These are phyloP conservation scores for Blastocystis sp. DNA, from an alignment of 352 stramenopile genomes.

Conservation along the genomic window DNA sequence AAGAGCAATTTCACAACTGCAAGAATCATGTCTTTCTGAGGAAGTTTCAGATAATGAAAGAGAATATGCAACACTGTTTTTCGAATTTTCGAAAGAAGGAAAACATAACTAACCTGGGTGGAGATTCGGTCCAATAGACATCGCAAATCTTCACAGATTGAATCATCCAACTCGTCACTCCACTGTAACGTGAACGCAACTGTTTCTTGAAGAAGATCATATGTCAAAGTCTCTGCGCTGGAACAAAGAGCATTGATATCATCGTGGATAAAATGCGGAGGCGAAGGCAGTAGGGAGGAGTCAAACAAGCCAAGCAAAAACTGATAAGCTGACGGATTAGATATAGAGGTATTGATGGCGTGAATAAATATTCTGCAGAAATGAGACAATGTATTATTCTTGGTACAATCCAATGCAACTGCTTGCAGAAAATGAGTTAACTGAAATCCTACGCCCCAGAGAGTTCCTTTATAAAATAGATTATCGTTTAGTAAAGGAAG, in stretches of 20 bases:
- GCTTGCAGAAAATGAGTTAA: background rate
- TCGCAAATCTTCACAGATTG: background rate
- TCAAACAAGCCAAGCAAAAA: slow-evolving; percentile 42
- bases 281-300: background rate
- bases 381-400: background rate
- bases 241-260: background rate
- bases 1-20: background rate
- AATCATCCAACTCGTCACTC: background rate
- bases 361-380: background rate
- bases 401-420: background rate
- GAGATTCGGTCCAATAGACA: background rate
- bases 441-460: background rate
- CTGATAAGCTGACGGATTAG: slow-evolving; percentile 7
- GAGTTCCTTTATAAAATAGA: background rate
- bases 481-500: slow-evolving; percentile 19
- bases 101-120: background rate
- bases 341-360: background rate
- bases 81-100: background rate
- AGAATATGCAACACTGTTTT: background rate
- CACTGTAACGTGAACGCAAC: background rate
- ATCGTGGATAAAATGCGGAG: background rate
- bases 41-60: background rate
- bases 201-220: background rate
- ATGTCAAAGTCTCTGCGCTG: background rate
- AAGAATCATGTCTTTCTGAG: background rate